Base-by-base conservation (phyloP, 1,284 basidiomycete species). In the Cryptococcus hybrid region DNA sequence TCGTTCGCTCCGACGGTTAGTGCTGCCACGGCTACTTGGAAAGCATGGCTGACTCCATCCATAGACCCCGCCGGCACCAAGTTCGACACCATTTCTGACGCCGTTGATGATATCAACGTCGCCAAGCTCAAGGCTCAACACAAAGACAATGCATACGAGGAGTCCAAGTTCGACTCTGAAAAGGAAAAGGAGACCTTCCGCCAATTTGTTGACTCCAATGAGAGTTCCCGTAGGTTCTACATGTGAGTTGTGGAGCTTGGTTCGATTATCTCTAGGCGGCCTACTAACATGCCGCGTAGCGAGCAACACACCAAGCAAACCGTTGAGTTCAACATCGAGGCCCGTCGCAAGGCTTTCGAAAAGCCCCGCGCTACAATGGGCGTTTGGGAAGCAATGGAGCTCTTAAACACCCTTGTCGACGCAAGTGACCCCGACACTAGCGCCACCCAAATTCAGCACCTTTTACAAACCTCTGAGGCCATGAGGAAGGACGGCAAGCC, bases 291-390 rank as follows among this genome's bases (percentile, higher is more conserved):
- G 15, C 34, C 34, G 5, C 12, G 47, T 35, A 85, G 84, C 67
- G 90, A 92, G 72, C 91, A 94, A 73, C 91, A 94, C 70, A 85
- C 86, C 68, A 94, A 92, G 71, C 92, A 95, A 78, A 93, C 91
- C 0, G 83, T 93, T 9, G 88, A 82, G 34, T 93, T 85, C 81
- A 93, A 94, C 74, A 81, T 90, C 62, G 82, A 84, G 51, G 86
- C 90, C 84, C 68, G 78, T 9, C 56, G 69, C 49, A 56, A 75
- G 47, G 67, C 71, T 51, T 45, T 52, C 13, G 65, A 71, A 46
- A 62, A 45, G 5, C 59, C 61, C 2, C 62, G 71, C 35, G 74
- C 73, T 2, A 57, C 62, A 44, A 75, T 79, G 79, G 71, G 73
- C 54, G 81, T 95, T 37, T 94, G 92, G 92, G 86, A 92, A 69